phyloP scores from a whole-genome alignment of 164 flowering plant species.

The Sextonia rubra region DNA sequence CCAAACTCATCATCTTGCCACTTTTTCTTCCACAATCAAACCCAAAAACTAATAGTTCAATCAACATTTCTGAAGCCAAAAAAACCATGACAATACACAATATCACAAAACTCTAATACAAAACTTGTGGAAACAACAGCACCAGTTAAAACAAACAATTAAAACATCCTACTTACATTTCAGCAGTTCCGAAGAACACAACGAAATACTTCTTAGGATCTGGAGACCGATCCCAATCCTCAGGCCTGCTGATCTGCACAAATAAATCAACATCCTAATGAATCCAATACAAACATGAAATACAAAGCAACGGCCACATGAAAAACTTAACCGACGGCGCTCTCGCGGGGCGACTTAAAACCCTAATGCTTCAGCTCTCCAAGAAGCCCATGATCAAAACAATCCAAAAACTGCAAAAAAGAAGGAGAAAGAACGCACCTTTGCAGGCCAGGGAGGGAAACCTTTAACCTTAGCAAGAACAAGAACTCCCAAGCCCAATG shows the following conservation, averaged over 20 bases:
- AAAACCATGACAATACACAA: not conserved
- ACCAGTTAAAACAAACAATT: not conserved
- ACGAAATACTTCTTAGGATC: conserved; percentile 91
- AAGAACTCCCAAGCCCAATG: conserved; percentile 88
- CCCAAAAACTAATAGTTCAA: not conserved
- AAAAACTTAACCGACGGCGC: too few relatives aligned
- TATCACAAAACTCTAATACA: not conserved
- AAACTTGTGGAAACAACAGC: not conserved
- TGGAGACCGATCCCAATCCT: conserved; percentile 74
- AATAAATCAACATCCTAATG: not conserved
- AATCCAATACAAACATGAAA: too few relatives aligned
- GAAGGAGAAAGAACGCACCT: conserved; percentile 40
- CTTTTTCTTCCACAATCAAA: too few relatives aligned
- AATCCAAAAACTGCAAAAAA: not conserved
- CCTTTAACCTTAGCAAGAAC: conserved; percentile 99
- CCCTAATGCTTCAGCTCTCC: not conserved
- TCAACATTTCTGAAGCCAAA: not conserved
- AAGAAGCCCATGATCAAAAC: too few relatives aligned
- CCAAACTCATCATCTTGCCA: too few relatives aligned
- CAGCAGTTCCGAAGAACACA: conserved; percentile 83
- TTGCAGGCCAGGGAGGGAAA: conserved; percentile 92
- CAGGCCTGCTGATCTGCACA: conserved; percentile 83
- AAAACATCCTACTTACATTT: conserved; percentile 59
- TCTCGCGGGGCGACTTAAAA: not conserved
- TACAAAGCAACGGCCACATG: too few relatives aligned